Percentiles rank a stretch among this genome's conserved stretches.
These are phyloP conservation scores for Lepidium campestre DNA, from an alignment of 441 rosid species.

Conservation along the genomic window DNA sequence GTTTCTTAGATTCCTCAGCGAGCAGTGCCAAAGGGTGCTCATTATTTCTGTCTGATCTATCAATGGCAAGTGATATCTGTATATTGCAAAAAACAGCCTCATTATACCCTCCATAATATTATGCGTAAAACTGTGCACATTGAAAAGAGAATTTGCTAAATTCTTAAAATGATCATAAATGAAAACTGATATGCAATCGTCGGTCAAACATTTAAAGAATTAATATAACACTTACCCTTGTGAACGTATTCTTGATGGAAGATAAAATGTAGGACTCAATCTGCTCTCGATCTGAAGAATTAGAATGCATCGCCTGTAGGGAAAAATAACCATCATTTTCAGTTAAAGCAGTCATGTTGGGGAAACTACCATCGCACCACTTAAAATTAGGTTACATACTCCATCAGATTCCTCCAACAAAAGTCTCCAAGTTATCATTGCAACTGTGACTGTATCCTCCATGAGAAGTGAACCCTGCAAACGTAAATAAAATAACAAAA, in stretches of 20 bases:
- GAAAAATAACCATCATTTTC: constrained; percentile 18
- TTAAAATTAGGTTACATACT: constrained; percentile 36
- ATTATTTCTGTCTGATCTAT: constrained; percentile 53
- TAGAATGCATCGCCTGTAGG: constrained; percentile 62
- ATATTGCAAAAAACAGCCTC: constrained; percentile 19
- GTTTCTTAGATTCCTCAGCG: constrained; percentile 81
- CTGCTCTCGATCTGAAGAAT: constrained; percentile 74
- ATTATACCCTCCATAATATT: constrained; percentile 8
- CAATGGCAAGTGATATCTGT: constrained; percentile 69
- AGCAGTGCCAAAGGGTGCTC: constrained; percentile 87
- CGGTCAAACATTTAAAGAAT: background rate
- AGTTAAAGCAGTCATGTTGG: constrained; percentile 8
- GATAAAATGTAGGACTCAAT: constrained; percentile 79
- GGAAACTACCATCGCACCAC: background rate
- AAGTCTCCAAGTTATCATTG: constrained; percentile 88
- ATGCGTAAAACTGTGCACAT: background rate
- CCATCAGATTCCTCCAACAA: constrained; percentile 86
- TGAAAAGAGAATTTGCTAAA: background rate
- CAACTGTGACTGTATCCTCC: constrained; percentile 76
- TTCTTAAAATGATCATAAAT: background rate
- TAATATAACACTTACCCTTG: constrained; percentile 58
- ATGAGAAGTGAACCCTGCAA: constrained; percentile 65
- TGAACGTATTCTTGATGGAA: constrained; percentile 76
- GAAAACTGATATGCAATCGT: background rate
- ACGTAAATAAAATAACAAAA: background rate